phyloP scores from a whole-genome alignment of 768 basidiomycete species.

The Scleroderma bovista region DNA sequence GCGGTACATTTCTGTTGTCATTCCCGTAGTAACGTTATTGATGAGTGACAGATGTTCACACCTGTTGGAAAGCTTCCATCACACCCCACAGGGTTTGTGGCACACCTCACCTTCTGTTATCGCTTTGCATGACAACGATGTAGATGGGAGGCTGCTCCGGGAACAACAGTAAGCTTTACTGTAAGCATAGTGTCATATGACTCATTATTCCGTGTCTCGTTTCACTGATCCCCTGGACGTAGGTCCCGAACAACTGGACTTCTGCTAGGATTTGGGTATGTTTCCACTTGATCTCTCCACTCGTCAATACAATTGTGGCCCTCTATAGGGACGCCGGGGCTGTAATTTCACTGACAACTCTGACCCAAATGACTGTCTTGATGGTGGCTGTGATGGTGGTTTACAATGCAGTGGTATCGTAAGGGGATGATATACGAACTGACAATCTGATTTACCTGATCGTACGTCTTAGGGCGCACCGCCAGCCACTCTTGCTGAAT shows the following conservation, averaged over 20 bases:
- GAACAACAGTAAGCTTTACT: constrained; percentile 23
- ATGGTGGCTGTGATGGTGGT: constrained; percentile 69
- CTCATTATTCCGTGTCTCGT: too few species aligned
- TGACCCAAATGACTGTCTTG: constrained; percentile 51
- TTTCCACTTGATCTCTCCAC: not conserved
- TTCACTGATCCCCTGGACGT: not conserved
- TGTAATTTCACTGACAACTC: constrained; percentile 51
- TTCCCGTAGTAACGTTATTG: not conserved
- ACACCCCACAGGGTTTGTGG: constrained; percentile 40
- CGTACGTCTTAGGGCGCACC: constrained; percentile 45
- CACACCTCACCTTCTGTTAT: not conserved
- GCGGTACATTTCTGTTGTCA: constrained; percentile 26
- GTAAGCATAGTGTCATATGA: constrained; percentile 3
- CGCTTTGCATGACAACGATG: not conserved
- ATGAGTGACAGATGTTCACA: constrained; percentile 46
- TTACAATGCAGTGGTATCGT: constrained; percentile 57
- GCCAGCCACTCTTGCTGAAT: constrained; percentile 66
- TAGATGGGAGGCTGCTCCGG: constrained; percentile 31
- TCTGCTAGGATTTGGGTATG: constrained; percentile 60
- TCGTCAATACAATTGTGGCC: not conserved
- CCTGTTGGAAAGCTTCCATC: constrained; percentile 45
- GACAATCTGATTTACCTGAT: not conserved
- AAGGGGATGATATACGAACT: not conserved
- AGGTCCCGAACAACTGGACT: constrained; percentile 61
- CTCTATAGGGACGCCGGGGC: constrained; percentile 42